Evolutionary conservation across 176 grass and related monocot genomes (phyloP), one percentile per base, ranked within the genome.

Genomic region (Musa troglodytarum): DNA sequence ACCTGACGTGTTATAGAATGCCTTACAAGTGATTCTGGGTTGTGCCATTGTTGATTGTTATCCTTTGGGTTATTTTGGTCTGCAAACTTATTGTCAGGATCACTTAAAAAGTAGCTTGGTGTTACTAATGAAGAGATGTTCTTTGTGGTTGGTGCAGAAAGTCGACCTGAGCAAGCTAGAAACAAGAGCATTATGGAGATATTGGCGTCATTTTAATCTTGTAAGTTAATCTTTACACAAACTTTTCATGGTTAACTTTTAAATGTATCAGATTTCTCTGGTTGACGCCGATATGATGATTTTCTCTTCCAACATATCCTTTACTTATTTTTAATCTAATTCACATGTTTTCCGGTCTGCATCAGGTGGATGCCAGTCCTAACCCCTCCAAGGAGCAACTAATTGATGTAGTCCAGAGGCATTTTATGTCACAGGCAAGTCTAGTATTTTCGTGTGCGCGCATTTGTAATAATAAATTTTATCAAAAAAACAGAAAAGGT

Each of bases 91-190:
- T 5, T 43, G 34, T 43, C 34, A 50, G 26, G 54, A 28, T 53
- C 14, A 13, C 16, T 76, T 56, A 25, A 5, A n/a, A 43, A 5
- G 34, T 54, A 85, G 55, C 72, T 85, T 77, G 63, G n/a, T 15
- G 19, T 65, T 54, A 52, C 71, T 2, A 4, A 55, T 85, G 26
- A 85, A 55, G 22, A 17, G 51, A 64, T 49, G 10, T 2, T 14
- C 69, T 9, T 25, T 43, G 34, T 43, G 34, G 76, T 74, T 22
- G 69, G n/a, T 78, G 78, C 83, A 94, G 91, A 94, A 89, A 81
- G 91, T 94, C 78, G 91, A 94, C 63, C 81, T 94, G 72, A 90
- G 81, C 85, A 94, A 94, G 55, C 80, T 94, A 63, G 91, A 89
- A 70, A 77, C 86, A 52, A 85, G 74, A 81, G 91, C 91, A 82